Conservation (phyloP, 768 basidiomycete genomes). For the Cantharellus anzutake region DNA sequence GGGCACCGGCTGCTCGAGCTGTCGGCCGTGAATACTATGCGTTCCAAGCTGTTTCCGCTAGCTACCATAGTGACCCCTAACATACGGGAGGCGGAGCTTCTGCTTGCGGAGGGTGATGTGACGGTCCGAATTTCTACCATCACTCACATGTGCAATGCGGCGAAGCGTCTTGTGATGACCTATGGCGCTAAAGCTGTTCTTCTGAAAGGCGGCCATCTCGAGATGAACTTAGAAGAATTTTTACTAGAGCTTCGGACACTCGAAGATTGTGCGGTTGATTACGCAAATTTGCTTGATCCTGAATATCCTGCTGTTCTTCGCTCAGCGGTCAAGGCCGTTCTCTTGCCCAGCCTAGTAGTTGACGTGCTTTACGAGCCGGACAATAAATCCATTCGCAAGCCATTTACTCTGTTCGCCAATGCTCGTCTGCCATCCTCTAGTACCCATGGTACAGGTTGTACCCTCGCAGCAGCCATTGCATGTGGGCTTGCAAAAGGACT, state of each 20-base stretch:
- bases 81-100: slow-evolving; percentile 53
- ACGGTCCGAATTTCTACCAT: slow-evolving; percentile 24
- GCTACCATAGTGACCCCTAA: slow-evolving; percentile 70
- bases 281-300: slow-evolving; percentile 15
- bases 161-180: slow-evolving; percentile 24
- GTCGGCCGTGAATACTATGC: slow-evolving; percentile 41
- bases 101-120: slow-evolving; percentile 21
- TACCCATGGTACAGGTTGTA: slow-evolving; percentile 90
- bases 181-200: slow-evolving; percentile 41
- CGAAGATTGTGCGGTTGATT: slow-evolving; percentile 13
- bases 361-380: slow-evolving; percentile 13
- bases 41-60: slow-evolving; percentile 47
- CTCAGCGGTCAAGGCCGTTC: slow-evolving; percentile 12
- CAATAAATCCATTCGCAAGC: slow-evolving; percentile 7
- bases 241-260: slow-evolving; percentile 23
- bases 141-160: slow-evolving; percentile 41
- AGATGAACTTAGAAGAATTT: background rate
- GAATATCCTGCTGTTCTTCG: slow-evolving; percentile 32
- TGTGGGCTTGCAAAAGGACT: slow-evolving; percentile 38
- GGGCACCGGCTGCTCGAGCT: slow-evolving; percentile 59
- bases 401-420: slow-evolving; percentile 33
- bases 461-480: slow-evolving; percentile 67
- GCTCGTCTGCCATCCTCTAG: slow-evolving; percentile 44
- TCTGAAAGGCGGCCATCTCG: slow-evolving; percentile 72
- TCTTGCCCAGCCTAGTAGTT: slow-evolving; percentile 10